These are phyloP conservation scores for Paecilomyces sp. DNA, from an alignment of 2,329 filamentous ascomycete genomes.

Conservation along the genomic window DNA sequence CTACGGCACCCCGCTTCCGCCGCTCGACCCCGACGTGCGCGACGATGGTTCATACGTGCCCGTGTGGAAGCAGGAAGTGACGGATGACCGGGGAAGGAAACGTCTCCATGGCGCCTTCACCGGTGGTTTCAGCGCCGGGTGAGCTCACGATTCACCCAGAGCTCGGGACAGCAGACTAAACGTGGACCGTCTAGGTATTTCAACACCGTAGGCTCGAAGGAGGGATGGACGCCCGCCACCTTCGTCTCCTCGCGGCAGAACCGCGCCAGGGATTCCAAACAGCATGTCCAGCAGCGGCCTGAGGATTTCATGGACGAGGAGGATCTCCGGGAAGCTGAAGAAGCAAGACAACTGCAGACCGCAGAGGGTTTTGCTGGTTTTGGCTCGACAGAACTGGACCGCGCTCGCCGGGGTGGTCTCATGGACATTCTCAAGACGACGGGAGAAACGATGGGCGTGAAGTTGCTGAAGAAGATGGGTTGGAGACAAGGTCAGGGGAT, in stretches of 20 bases:
- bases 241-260: constrained; percentile 86
- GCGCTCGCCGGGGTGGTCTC: constrained; percentile 47
- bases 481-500: constrained; percentile 94
- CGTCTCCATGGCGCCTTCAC: constrained; percentile 94
- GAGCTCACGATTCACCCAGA: constrained; percentile 36
- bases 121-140: constrained; percentile 94
- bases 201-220: constrained; percentile 96
- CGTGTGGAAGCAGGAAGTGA: constrained; percentile 97
- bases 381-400: constrained; percentile 57
- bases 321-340: constrained; percentile 78
- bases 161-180: constrained; percentile 27
- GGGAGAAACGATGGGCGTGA: constrained; percentile 80
- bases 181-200: constrained; percentile 62
- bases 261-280: constrained; percentile 62
- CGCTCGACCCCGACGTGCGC: constrained; percentile 64
- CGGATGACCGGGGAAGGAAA: constrained; percentile 83
- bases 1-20: constrained; percentile 79
- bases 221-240: constrained; percentile 89
- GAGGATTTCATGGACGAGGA: constrained; percentile 99
- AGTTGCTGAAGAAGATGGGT: constrained; percentile 83
- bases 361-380: constrained; percentile 67
- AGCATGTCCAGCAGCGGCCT: constrained; percentile 50
- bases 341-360: constrained; percentile 68
- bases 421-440: constrained; percentile 65
- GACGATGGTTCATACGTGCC: constrained; percentile 92